Percentiles rank a stretch among this genome's conserved stretches.
phyloP scores from a whole-genome alignment of 345 rosid genomes.

The Euclidium syriacum region DNA sequence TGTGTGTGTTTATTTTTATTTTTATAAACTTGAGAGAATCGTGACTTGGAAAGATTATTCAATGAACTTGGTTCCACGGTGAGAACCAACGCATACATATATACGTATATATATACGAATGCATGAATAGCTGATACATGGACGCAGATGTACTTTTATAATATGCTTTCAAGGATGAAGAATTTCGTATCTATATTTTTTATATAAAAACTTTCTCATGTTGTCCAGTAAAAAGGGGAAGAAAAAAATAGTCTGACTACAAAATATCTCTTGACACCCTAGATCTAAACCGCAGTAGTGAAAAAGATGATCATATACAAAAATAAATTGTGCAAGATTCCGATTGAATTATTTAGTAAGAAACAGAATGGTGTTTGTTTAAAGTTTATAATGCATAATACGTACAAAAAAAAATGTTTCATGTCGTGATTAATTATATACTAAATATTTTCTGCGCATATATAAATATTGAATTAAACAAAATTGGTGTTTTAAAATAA shows the following conservation, averaged over 20 bases:
- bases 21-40: neutral
- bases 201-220: neutral
- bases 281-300: neutral
- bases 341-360: neutral
- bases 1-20: neutral
- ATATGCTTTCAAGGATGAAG: neutral
- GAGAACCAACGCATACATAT: neutral
- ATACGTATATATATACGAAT: neutral
- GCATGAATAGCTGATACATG: constrained; percentile 3
- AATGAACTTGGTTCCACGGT: constrained; percentile 2
- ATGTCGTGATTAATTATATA: neutral
- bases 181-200: neutral
- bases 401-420: neutral
- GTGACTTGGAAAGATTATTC: constrained; percentile 8
- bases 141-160: neutral
- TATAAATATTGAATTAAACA: no score
- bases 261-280: neutral
- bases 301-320: no score
- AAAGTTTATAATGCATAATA: no score
- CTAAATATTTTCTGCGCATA: no score
- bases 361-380: neutral
- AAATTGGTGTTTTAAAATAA: no score
- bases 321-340: neutral
- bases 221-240: no score
- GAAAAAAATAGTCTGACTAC: no score